Conservation (phyloP, 148 eudicot genomes). For the Suaeda aralocaspica region DNA sequence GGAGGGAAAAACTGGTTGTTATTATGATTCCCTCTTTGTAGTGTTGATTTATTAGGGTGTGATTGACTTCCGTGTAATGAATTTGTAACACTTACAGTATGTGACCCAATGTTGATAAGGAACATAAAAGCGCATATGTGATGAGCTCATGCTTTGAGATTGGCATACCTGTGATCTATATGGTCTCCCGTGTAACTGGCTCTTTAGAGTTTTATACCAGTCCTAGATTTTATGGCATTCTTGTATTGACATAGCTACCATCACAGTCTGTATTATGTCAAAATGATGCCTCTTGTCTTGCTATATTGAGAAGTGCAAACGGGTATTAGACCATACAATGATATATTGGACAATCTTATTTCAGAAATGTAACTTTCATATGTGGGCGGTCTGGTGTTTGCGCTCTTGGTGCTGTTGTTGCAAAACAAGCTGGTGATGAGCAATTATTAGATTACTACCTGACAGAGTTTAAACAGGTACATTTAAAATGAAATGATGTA, state of each 20-base stretch:
- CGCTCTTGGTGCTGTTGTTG: constrained; percentile 89
- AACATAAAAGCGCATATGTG: too few species aligned
- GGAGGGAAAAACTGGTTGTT: neutral
- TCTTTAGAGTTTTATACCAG: neutral
- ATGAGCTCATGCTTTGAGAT: too few species aligned
- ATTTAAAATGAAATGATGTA: neutral
- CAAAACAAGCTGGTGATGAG: constrained; percentile 55
- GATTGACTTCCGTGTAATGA: too few species aligned
- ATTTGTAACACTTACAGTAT: too few species aligned
- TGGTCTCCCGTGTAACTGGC: neutral
- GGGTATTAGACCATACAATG: neutral
- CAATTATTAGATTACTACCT: constrained; percentile 45
- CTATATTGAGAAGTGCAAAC: neutral
- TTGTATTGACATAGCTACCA: neutral
- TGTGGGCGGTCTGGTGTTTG: constrained; percentile 83
- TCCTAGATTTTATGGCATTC: neutral
- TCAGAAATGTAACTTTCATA: constrained; percentile 73
- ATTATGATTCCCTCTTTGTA: too few species aligned
- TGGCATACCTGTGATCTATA: neutral
- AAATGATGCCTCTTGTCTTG: neutral
- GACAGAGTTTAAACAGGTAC: constrained; percentile 58
- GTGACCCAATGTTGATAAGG: too few species aligned
- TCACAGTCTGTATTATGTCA: neutral
- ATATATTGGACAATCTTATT: constrained; percentile 7
- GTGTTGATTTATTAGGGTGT: too few species aligned